These are phyloP conservation scores for Aspergillus intermedius DNA, from an alignment of 2,329 filamentous ascomycete genomes.

Conservation along the genomic window DNA sequence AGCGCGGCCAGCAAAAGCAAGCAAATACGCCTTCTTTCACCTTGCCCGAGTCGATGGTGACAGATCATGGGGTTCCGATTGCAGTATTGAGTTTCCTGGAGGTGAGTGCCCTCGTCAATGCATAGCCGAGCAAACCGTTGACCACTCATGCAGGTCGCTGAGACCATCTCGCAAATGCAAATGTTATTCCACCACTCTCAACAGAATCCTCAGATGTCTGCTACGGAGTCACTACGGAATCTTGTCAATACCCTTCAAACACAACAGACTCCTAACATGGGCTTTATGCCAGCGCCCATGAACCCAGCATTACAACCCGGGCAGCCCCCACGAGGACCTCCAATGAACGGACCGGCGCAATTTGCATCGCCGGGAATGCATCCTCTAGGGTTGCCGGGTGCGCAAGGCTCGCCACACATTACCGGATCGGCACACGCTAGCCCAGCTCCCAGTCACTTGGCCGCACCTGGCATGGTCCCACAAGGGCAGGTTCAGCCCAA, in stretches of 20 bases:
- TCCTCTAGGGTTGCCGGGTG: constrained; percentile 45
- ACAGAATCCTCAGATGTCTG: constrained; percentile 46
- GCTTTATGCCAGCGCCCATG: constrained; percentile 24
- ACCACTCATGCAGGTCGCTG: constrained; percentile 47
- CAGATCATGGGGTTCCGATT: constrained; percentile 50
- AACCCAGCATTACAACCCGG: constrained; percentile 32
- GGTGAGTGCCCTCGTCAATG: constrained; percentile 35
- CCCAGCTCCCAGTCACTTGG: constrained; percentile 41
- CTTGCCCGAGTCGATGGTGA: constrained; percentile 38
- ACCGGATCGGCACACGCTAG: constrained; percentile 44
- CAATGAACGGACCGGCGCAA: constrained; percentile 42
- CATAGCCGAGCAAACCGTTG: background rate
- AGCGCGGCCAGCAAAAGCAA: constrained; percentile 46
- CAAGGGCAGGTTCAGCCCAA: constrained; percentile 52
- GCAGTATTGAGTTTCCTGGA: constrained; percentile 57
- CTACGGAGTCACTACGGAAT: constrained; percentile 49
- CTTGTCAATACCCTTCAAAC: constrained; percentile 44
- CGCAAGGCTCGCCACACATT: constrained; percentile 48
- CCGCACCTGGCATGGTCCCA: constrained; percentile 48
- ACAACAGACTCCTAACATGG: constrained; percentile 24
- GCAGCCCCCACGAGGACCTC: constrained; percentile 37
- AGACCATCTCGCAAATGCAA: constrained; percentile 60
- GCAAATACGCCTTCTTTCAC: constrained; percentile 38
- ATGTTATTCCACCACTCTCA: constrained; percentile 53
- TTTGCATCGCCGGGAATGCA: constrained; percentile 55